Conservation (phyloP, 1,284 basidiomycete genomes). For the Tetrapyrgos nigripes region DNA sequence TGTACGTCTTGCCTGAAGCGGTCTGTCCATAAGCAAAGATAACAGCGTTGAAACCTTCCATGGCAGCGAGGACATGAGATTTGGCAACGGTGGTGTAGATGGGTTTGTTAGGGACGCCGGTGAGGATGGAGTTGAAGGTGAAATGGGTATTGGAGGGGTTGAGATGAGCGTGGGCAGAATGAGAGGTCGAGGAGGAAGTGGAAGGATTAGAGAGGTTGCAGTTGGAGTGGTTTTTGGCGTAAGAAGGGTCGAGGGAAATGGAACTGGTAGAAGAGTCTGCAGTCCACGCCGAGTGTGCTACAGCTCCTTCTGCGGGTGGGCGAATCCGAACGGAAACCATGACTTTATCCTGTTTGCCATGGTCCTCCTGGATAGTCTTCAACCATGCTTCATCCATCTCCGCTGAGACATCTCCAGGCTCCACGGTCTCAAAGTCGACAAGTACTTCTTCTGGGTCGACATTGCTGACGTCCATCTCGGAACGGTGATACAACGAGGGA, state of each 20-base stretch:
- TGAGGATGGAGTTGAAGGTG: slow-evolving; percentile 81
- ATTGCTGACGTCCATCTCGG: slow-evolving; percentile 74
- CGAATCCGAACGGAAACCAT: slow-evolving; percentile 83
- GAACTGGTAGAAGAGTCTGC: slow-evolving; percentile 63
- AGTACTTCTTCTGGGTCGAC: slow-evolving; percentile 79
- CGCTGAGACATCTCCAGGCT: slow-evolving; percentile 64
- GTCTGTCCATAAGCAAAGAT: slow-evolving; percentile 95
- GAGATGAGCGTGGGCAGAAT: slow-evolving; percentile 26
- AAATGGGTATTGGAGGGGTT: slow-evolving; percentile 59
- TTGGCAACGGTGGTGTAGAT: slow-evolving; percentile 87
- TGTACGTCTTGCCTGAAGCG: slow-evolving; percentile 93
- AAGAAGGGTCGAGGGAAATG: slow-evolving; percentile 62
- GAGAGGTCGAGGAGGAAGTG: slow-evolving; percentile 3
- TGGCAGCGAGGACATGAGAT: slow-evolving; percentile 89
- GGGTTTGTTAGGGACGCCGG: slow-evolving; percentile 83
- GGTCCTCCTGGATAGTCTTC: slow-evolving; percentile 44
- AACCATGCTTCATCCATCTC: slow-evolving; percentile 67
- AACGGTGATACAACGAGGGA: slow-evolving; percentile 48
- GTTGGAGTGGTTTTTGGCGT: slow-evolving; percentile 56
- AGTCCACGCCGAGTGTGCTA: slow-evolving; percentile 1
- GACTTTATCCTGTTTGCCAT: slow-evolving; percentile 82
- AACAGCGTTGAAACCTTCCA: slow-evolving; percentile 97
- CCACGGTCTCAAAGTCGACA: slow-evolving; percentile 75
- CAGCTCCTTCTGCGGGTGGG: slow-evolving; percentile 17
- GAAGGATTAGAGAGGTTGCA: slow-evolving; percentile 56